phyloP scores from a whole-genome alignment of 1,139 yeast species.

The Magnusiomyces sp. region DNA sequence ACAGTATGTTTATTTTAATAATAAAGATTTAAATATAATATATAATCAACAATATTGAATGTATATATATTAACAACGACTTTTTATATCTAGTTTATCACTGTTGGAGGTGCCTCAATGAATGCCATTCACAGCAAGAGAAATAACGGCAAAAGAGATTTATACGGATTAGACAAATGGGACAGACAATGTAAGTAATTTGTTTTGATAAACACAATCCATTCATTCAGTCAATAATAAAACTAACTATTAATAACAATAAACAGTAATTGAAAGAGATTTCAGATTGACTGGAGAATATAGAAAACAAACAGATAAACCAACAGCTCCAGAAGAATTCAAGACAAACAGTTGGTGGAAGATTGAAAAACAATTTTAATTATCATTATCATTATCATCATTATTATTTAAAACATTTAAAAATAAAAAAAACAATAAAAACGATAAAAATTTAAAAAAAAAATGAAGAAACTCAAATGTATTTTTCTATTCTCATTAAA shows the following conservation, averaged over 20 bases:
- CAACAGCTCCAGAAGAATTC: constrained; percentile 68
- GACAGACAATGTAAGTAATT: constrained; percentile 35
- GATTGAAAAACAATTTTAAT: constrained; percentile 13
- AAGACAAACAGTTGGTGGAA: constrained; percentile 47
- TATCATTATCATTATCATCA: not conserved
- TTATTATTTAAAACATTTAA: not conserved
- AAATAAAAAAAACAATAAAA: not conserved
- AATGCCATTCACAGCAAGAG: constrained; percentile 41
- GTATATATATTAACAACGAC: not conserved
- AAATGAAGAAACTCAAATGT: too few relatives aligned
- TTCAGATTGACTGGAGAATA: constrained; percentile 62
- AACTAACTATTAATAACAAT: not conserved
- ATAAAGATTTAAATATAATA: not conserved
- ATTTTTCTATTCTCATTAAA: too few relatives aligned
- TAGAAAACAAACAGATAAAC: constrained; percentile 60
- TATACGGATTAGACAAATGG: constrained; percentile 54
- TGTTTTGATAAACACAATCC: too few relatives aligned
- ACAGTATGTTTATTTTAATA: constrained; percentile 32
- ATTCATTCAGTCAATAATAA: too few relatives aligned
- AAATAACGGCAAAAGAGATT: constrained; percentile 46
- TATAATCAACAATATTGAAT: too few relatives aligned
- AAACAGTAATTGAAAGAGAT: constrained; percentile 58
- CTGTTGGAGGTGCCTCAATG: constrained; percentile 46
- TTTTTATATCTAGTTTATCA: constrained; percentile 33
- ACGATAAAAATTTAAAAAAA: not conserved